Evolutionary conservation across 371 early-diverging fungal species (phyloP), one percentile per base, ranked within the genome.

Genomic region (Capillidium heterosporum): DNA sequence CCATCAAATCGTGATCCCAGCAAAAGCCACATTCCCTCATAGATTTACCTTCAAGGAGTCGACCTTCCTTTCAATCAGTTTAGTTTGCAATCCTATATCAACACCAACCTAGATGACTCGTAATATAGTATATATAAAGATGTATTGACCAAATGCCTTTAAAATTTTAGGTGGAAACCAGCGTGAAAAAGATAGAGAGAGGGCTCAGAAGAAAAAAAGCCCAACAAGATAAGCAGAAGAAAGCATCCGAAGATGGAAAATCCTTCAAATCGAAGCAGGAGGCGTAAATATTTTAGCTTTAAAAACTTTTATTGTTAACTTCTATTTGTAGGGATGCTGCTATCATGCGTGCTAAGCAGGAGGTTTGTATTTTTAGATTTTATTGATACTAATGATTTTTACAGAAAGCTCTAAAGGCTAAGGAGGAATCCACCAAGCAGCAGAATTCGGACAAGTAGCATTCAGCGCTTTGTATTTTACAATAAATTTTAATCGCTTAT

Each of bases 151-250:
- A n/a, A n/a, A n/a, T n/a, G n/a, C n/a, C n/a, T n/a, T n/a, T n/a
- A n/a, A 47, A 17, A 47, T n/a, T 35, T 35, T 55, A 55, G 55
- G 55, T 42, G 55, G 55, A 27, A 55, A 55, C 24, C 55, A 55
- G 27, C n/a, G 55, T 0, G 55, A 55, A 39, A 42, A 42, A 42
- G 55, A 40, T 55, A 39, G 55, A 1, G 55, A 40, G 1, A 55
- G 43, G 42, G 43, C 41, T 29, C 42, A 40, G 19, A 55, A 55
- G 40, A 55, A 42, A 24, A n/a, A n/a, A 40, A 42, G 55, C 55
- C 1, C 55, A 40, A 42, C 1, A 2, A 4, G 42, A 39, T 15
- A 55, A 55, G 8, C 55, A 40, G 19, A 55, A 55, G 24, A 55
- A 55, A 24, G 55, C 42, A 26, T 7, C 40, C 13, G 43, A 55